Conservation (phyloP, 768 basidiomycete species). For the Hericium coralloides region DNA sequence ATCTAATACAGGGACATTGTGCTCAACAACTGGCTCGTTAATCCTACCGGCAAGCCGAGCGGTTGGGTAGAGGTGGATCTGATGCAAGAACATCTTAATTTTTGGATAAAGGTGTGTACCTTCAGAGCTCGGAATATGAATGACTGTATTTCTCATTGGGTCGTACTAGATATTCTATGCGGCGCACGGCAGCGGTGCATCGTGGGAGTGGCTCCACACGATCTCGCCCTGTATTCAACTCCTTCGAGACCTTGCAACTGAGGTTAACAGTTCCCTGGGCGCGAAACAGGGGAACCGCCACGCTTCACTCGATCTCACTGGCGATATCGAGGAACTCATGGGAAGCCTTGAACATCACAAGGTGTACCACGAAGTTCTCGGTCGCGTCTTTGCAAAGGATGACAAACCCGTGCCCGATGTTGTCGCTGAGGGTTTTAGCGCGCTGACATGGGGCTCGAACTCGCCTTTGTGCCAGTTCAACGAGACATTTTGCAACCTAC, state of each 20-base stretch:
- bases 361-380: background rate
- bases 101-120: conserved; percentile 23
- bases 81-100: conserved; percentile 27
- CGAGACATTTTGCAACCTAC: background rate
- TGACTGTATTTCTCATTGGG: too few species aligned
- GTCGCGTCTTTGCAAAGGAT: background rate
- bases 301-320: conserved; percentile 17
- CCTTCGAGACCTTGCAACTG: conserved; percentile 17
- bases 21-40: conserved; percentile 26
- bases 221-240: conserved; percentile 23
- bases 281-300: conserved; percentile 25
- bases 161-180: conserved; percentile 19
- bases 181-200: conserved; percentile 25
- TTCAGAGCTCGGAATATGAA: background rate
- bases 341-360: conserved; percentile 1
- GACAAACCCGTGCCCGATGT: background rate
- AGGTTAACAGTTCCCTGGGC: conserved; percentile 20
- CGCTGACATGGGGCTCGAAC: background rate
- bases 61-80: conserved; percentile 22
- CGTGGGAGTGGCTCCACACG: conserved; percentile 26
- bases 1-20: conserved; percentile 18
- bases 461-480: background rate
- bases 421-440: background rate
- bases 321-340: conserved; percentile 20
- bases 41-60: conserved; percentile 18